Evolutionary conservation across 2,329 filamentous ascomycete species (phyloP), one percentile per base, ranked within the genome.

Genomic region (Cryoendolithus antarcticus): DNA sequence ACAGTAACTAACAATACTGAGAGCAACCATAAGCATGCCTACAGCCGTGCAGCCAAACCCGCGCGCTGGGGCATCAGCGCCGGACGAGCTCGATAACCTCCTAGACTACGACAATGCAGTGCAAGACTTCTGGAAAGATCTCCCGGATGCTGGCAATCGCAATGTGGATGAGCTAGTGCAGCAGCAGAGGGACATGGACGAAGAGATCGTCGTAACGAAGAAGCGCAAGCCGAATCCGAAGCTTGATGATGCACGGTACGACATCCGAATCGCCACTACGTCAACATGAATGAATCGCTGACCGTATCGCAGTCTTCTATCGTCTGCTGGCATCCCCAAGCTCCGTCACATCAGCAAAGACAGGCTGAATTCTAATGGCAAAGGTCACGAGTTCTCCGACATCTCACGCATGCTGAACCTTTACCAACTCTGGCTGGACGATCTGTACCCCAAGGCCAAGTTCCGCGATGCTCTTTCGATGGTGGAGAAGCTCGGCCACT

Each of bases 351-450:
- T 78, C 50, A 79, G 84, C 0, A 77, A 75, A 38, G 71, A 76
- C 24, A 71, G 72, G 33, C 64, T 95, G 12, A 84, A 75, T 48
- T 77, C 95, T 50, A 93, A 89, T 58, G 91, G 91, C 36, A 96
- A 93, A 61, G 89, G 88, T 1, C 85, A 96, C 57, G 91, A 98
- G 79, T 96, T 91, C 61, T 80, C 82, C 11, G 91, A 98, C 56
- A 76, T 86, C 8, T 74, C 80, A 0, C 76, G 79, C 10, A 71
- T 98, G 15, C 70, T 98, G 35, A 85, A 83, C 15, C 84, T 93
- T 57, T 98, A 96, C 57, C 91, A 96, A 58, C 63, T 94, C 40
- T 98, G 91, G 91, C 80, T 98, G 2, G 89, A 98, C 61, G 86
- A 95, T 55, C 69, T 98, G 9, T 98, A 88, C 55, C 91, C 91